Conservation (phyloP, 257 asterid species). For the Schizonepeta tenuifolia region DNA sequence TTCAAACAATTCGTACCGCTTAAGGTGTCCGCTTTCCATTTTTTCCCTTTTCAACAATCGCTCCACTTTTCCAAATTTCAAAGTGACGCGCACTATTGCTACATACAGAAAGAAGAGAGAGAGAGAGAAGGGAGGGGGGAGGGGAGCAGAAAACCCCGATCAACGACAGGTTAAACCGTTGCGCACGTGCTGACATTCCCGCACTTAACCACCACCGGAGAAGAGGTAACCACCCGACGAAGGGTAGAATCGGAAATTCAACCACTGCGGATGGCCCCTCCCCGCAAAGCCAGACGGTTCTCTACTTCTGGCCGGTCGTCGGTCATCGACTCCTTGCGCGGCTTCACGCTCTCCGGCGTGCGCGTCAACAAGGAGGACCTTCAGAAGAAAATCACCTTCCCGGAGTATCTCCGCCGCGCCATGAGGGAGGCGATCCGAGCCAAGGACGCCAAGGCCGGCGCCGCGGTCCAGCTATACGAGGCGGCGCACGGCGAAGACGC, state of each 20-base stretch:
- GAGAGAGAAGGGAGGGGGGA: background rate
- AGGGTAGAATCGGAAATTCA: constrained; percentile 33
- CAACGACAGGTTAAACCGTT: constrained; percentile 29
- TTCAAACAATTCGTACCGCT: constrained; percentile 13
- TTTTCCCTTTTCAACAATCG: background rate
- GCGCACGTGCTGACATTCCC: constrained; percentile 33
- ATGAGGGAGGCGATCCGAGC: constrained; percentile 71
- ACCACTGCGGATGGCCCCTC: constrained; percentile 40
- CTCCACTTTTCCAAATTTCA: background rate
- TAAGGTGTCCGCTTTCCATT: constrained; percentile 19
- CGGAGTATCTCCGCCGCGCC: constrained; percentile 76
- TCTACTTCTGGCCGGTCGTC: constrained; percentile 72
- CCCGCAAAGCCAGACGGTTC: constrained; percentile 35
- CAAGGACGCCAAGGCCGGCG: constrained; percentile 49
- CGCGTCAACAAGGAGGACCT: constrained; percentile 72
- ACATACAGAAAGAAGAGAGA: too few species aligned
- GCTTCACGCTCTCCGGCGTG: constrained; percentile 68
- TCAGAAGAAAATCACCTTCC: constrained; percentile 62
- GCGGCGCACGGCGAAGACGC: constrained; percentile 46
- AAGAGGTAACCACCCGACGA: background rate
- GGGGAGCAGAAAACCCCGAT: background rate
- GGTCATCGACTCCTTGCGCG: constrained; percentile 66
- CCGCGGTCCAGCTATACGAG: constrained; percentile 46
- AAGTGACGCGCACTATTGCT: background rate
- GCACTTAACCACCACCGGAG: constrained; percentile 12